Percentiles rank a stretch among this genome's conserved stretches.
Evolutionary conservation across 441 rosid genomes (phyloP).

Genomic region (Mallotus japonicus): DNA sequence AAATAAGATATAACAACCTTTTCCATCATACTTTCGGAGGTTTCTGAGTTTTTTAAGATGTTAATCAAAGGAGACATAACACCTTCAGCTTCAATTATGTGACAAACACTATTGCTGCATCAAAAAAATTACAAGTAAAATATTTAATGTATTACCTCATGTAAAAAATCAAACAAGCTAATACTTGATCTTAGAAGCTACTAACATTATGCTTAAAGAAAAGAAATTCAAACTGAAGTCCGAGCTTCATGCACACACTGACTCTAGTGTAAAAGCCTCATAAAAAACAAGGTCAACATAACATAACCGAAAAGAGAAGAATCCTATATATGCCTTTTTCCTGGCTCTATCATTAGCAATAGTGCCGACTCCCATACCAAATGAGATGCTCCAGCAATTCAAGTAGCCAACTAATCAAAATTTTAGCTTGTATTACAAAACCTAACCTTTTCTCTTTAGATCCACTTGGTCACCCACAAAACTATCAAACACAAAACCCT

Average conservation of each 20-base stretch:
- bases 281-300: background rate
- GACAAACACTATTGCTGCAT: constrained; percentile 63
- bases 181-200: background rate
- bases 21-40: constrained; percentile 46
- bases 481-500: no score
- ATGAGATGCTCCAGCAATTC: no score
- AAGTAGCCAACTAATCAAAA: no score
- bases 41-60: constrained; percentile 47
- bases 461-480: no score
- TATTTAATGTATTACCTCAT: constrained; percentile 1
- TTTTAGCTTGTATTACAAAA: no score
- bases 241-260: background rate
- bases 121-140: constrained; percentile 19
- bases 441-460: no score
- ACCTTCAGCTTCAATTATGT: constrained; percentile 68
- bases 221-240: background rate
- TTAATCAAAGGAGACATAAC: constrained; percentile 47
- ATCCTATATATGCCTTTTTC: background rate
- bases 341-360: no score
- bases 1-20: constrained; percentile 43
- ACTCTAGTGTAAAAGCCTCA: background rate
- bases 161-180: background rate
- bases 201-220: constrained; percentile 1
- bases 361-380: no score
- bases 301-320: background rate